These are phyloP conservation scores for Oidiodendron maius DNA, from an alignment of 495 filamentous ascomycete genomes.

Conservation along the genomic window DNA sequence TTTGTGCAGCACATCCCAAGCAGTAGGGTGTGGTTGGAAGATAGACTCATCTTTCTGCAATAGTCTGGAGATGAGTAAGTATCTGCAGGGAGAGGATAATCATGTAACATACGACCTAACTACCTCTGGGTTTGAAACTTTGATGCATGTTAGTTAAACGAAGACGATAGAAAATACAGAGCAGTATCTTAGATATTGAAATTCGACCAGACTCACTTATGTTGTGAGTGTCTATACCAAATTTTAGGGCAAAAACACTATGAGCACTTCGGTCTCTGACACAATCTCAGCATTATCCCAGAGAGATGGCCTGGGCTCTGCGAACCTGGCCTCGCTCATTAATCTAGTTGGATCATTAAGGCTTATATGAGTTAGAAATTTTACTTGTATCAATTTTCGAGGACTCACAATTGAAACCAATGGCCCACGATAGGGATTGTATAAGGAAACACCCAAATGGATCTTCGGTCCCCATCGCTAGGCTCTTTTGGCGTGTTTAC, in stretches of 20 bases:
- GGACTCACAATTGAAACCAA: slow-evolving; percentile 40
- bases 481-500: not conserved
- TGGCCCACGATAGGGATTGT: slow-evolving; percentile 56
- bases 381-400: slow-evolving; percentile 33
- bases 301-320: not conserved
- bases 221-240: slow-evolving; percentile 43
- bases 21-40: slow-evolving; percentile 26
- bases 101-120: slow-evolving; percentile 24
- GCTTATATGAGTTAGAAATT: slow-evolving; percentile 30
- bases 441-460: slow-evolving; percentile 44
- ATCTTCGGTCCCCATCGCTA: slow-evolving; percentile 11
- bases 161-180: no score
- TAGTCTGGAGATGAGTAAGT: slow-evolving; percentile 13
- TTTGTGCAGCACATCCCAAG: slow-evolving; percentile 31
- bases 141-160: not conserved
- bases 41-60: slow-evolving; percentile 30
- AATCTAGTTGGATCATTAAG: slow-evolving; percentile 16
- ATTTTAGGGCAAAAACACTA: slow-evolving; percentile 46
- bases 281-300: not conserved
- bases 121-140: slow-evolving; percentile 43
- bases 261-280: slow-evolving; percentile 31
- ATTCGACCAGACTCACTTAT: slow-evolving; percentile 18
- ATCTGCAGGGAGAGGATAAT: not conserved
- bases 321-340: slow-evolving; percentile 7
- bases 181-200: no score